Evolutionary conservation across 768 basidiomycete genomes (phyloP).

Genomic region (Russula lepida): DNA sequence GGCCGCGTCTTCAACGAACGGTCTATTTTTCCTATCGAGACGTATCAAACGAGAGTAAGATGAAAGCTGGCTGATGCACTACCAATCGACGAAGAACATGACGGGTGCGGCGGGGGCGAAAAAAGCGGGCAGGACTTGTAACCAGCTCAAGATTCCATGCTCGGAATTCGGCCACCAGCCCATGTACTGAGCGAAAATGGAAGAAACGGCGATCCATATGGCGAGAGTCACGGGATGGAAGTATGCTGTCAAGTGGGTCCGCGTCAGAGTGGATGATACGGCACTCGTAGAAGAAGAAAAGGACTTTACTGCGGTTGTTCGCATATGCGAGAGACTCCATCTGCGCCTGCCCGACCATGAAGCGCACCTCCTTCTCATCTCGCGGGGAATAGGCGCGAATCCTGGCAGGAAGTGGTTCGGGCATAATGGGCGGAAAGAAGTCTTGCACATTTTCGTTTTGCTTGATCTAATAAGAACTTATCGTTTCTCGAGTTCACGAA

Average conservation of each 20-base stretch:
- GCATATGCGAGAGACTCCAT: constrained; percentile 64
- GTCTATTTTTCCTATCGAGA: constrained; percentile 54
- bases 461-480: neutral
- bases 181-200: constrained; percentile 49
- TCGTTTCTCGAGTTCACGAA: constrained; percentile 7
- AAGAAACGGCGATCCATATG: constrained; percentile 54
- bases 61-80: constrained; percentile 20
- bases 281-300: neutral
- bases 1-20: constrained; percentile 49
- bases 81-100: constrained; percentile 68
- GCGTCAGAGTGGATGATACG: neutral
- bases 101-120: constrained; percentile 54
- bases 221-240: constrained; percentile 50
- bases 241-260: no score
- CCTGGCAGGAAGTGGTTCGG: constrained; percentile 26
- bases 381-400: constrained; percentile 45
- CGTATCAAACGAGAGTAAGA: neutral
- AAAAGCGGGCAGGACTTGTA: constrained; percentile 58
- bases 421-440: constrained; percentile 20
- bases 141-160: constrained; percentile 40
- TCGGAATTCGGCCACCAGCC: constrained; percentile 56
- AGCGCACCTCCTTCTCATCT: constrained; percentile 56
- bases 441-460: neutral
- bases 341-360: constrained; percentile 53
- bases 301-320: constrained; percentile 45